Base-by-base conservation (phyloP, 2,329 filamentous ascomycete genomes). In the Colletotrichum tabaci region DNA sequence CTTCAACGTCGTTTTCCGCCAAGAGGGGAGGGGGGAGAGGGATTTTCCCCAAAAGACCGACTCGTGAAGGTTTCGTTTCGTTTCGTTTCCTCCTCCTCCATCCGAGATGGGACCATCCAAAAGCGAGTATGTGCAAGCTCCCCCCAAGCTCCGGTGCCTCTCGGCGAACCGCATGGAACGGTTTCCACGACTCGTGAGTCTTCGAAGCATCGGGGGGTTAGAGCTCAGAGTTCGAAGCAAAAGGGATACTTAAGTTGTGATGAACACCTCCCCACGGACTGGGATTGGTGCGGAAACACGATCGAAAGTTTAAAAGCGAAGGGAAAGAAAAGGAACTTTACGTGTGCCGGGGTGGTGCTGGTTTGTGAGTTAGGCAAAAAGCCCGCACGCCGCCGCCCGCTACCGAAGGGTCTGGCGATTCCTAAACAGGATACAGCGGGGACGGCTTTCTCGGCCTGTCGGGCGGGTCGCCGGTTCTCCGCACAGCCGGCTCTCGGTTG, bases 401-500 rank as follows among this genome's bases (percentile, higher is more conserved):
- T 56, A 52, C 63, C 38, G 67, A 40, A 55, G 16, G 15, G 26
- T 15, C 57, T 64, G 53, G 26, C 30, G 26, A 47, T 56, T 30
- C 23, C 12, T 16, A 13, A 23, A 16, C 52, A 18, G 46, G 38
- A 21, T 15, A 18, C 23, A 21, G 50, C n/a, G 16, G 26, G 30
- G 4, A 16, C 40, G 40, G 42, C 16, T 30, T 38, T 21, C 56
- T 63, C 58, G 68, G 57, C 6, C 38, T 23, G 46, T 68, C 68
- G 68, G 68, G 57, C 50, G 52, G 68, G 58, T 60, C 53, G 53
- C 58, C 58, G 44, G 65, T 56, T 42, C 69, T 44, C 69, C 65
- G 58, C 65, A 60, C 18, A n/a, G 52, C 53, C 58, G 68, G 68
- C 46, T 68, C 42, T 67, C 60, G 60, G 60, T n/a, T 18, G 23